Percentiles rank a stretch among this genome's conserved stretches.
These are phyloP conservation scores for Carex littledalei DNA, from an alignment of 176 grass and related monocot genomes.

Conservation along the genomic window DNA sequence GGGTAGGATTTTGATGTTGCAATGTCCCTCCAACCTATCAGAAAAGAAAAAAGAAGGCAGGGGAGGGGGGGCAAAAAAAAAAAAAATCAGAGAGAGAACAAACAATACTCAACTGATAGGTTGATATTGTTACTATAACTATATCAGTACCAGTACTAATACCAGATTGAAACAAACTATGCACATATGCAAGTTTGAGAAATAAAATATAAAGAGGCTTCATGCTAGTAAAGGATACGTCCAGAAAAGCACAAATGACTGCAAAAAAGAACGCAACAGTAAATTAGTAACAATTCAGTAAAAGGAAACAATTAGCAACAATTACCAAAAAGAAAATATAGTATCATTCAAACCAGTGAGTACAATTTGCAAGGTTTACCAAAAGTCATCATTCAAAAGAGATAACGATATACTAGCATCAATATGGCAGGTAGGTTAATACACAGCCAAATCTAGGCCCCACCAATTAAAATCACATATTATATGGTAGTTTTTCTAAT, in stretches of 20 bases:
- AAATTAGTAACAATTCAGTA: not conserved
- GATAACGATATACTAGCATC: not conserved
- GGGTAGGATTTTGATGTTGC: not conserved
- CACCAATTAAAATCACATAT: not conserved
- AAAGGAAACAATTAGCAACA: not conserved
- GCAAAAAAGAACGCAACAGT: conserved; percentile 30
- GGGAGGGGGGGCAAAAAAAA: not conserved
- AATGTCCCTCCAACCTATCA: not conserved
- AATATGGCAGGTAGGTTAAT: not conserved
- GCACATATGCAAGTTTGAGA: not conserved
- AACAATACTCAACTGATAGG: not conserved
- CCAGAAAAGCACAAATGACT: conserved; percentile 96
- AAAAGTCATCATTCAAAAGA: not conserved
- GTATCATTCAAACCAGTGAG: not conserved
- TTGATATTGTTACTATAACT: not conserved
- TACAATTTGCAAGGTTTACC: not conserved
- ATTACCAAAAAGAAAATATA: not conserved
- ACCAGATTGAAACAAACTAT: not conserved
- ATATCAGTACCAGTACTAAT: not conserved
- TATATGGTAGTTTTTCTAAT: not conserved
- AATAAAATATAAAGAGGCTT: conserved; percentile 13
- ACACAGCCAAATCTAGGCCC: not conserved
- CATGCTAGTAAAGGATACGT: conserved; percentile 73
- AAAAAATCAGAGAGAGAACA: not conserved
- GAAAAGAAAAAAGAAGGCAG: not conserved